Evolutionary conservation across 148 eudicot genomes (phyloP).

Genomic region (Linanthus parryae): DNA sequence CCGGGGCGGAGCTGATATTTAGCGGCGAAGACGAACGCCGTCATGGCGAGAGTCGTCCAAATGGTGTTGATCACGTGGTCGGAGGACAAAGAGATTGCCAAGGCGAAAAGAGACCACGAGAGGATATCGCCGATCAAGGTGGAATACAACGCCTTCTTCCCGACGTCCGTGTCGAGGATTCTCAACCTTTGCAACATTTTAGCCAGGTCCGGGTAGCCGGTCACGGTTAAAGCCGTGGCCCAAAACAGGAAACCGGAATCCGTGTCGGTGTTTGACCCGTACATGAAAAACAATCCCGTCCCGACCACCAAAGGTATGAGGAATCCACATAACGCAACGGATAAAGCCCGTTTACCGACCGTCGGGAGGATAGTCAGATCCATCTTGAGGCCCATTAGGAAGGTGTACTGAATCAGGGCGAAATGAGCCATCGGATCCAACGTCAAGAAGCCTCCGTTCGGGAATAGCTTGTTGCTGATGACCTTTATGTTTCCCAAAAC

Average conservation of each 20-base stretch:
- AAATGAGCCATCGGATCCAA: constrained; percentile 20
- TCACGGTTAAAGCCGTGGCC: constrained; percentile 19
- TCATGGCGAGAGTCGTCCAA: too few relatives aligned
- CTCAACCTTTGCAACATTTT: constrained; percentile 12
- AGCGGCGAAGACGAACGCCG: too few relatives aligned
- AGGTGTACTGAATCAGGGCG: constrained; percentile 14
- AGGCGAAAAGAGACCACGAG: constrained; percentile 16
- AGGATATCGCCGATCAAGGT: constrained; percentile 4
- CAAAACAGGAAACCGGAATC: constrained; percentile 13
- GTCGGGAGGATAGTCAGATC: constrained; percentile 9
- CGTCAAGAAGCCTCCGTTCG: constrained; percentile 4
- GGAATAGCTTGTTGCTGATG: not conserved
- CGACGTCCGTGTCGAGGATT: constrained; percentile 19
- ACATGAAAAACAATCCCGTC: not conserved
- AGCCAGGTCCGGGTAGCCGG: constrained; percentile 12
- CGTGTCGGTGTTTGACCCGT: too few relatives aligned
- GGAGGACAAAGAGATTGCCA: too few relatives aligned
- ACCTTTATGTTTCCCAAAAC: constrained; percentile 5
- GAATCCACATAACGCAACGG: constrained; percentile 12
- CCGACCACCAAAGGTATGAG: constrained; percentile 14
- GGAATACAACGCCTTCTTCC: constrained; percentile 14
- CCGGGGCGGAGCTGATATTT: too few relatives aligned
- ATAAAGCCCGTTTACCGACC: constrained; percentile 3
- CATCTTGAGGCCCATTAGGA: constrained; percentile 17
- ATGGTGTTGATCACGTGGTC: too few relatives aligned